Base-by-base conservation (phyloP, 352 stramenopile species). In the Phytophthora quininea region DNA sequence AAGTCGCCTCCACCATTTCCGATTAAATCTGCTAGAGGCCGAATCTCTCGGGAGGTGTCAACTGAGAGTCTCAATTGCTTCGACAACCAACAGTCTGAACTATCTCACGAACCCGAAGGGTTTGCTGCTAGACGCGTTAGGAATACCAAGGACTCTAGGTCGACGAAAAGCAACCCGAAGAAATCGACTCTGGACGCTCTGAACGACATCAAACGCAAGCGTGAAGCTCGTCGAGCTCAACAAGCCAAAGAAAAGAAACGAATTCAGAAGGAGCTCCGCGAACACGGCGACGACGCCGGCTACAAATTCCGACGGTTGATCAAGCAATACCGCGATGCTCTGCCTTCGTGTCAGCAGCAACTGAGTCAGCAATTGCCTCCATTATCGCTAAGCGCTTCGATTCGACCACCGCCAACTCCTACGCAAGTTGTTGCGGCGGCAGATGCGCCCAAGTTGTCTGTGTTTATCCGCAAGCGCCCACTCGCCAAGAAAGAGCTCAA, bases 261-360 rank as follows among this genome's bases (percentile, higher is more conserved):
- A 19, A 73, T 91, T n/a, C 69, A 86, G 27, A 76, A 54, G 27
- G 86, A 94, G 50, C 50, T 94, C 5, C 58, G 79, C 47, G 73
- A 88, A 43, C 83, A 92, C 50, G 86, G 86, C 15, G 84, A 92
- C 55, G 84, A 94, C 54, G 67, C 69, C 43, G 84, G 84, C 5
- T 92, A 92, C 72, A 92, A 92, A 43, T 94, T 91, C 51, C 74
- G 86, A 2, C 70, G 86, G 2, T 52, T 94, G 8, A 91, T 94
- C 43, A 70, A 84, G 24, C 69, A 70, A 42, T 92, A 81, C 45
- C 79, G 82, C 0, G 72, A 87, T 15, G 70, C 70, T 0, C 48
- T 93, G 19, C 73, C 80, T 1, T 49, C 58, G 1, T 54, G 27
- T 15, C 77, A 87, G 45, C 67, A 79, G 31, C 62, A 54, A 35